Base-by-base conservation (phyloP, 139 green algal species). In the Microglena sp. region DNA sequence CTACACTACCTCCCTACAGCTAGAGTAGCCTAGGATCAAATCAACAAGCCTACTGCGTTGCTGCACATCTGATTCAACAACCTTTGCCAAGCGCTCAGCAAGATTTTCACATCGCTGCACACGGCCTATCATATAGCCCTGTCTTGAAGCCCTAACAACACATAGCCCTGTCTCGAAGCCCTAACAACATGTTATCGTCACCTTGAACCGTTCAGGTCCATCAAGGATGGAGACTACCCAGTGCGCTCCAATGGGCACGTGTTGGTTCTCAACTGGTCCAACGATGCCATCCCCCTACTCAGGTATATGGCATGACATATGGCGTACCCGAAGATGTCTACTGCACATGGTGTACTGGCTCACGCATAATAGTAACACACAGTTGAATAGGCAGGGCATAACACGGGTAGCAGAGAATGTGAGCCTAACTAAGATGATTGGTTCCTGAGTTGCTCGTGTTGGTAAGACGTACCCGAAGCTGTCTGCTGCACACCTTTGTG, bases 241-340 rank as follows among this genome's bases (percentile, higher is more conserved):
- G 45, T 77, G 33, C 35, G 59, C 1, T 24, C 36, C 18, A 21
- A 22, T 11, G 66, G 65, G n/a, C 71, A 77, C 53, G 34, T 70
- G 22, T 32, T 77, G 1, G 46, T 77, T 1, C 35, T 73, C 26
- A 73, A 77, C 43, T 70, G 66, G 63, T 55, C 32, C 21, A 32
- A 67, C 27, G 64, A 70, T 32, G 50, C 36, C 28, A 64, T 77
- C 26, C 71, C 65, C 27, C 45, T 77, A 44, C 65, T 73, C 33
- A 63, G 60, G 40, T 70, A 45, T 27, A 58, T 50, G 36, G 55
- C 43, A 30, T 57, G 45, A 27, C 34, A 43, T 1, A 40, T 50
- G 34, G 21, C n/a, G 44, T 72, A 62, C 32, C 28, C 24, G 18
- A 55, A 58, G 4, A 66, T 32, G 29, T 4, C 30, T 45, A 45